Conservation (phyloP, 108 stramenopile genomes). For the Skeletonema costatum region DNA sequence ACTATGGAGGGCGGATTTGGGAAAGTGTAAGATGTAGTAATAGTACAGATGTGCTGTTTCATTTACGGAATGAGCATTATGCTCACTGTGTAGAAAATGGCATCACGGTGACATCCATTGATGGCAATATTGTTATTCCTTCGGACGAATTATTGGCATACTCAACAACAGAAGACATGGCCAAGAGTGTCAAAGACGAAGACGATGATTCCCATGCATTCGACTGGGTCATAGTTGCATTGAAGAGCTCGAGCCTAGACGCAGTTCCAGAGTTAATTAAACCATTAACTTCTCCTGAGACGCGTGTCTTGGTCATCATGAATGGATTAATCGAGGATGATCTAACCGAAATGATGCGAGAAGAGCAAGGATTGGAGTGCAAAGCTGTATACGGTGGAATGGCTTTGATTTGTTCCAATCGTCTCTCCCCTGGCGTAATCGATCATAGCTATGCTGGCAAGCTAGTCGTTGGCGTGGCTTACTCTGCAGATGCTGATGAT, state of each 20-base stretch:
- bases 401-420: slow-evolving; percentile 54
- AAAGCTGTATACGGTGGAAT: slow-evolving; percentile 65
- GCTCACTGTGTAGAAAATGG: slow-evolving; percentile 55
- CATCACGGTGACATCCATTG: slow-evolving; percentile 57
- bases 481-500: slow-evolving; percentile 39
- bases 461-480: slow-evolving; percentile 35
- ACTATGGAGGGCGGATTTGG: slow-evolving; percentile 62
- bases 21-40: slow-evolving; percentile 44
- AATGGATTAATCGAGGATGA: slow-evolving; percentile 89
- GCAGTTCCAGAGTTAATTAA: slow-evolving; percentile 59
- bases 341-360: slow-evolving; percentile 41
- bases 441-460: slow-evolving; percentile 63
- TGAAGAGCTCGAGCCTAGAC: slow-evolving; percentile 69
- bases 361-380: slow-evolving; percentile 6
- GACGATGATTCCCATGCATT: slow-evolving; percentile 48
- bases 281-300: slow-evolving; percentile 60
- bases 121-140: slow-evolving; percentile 76
- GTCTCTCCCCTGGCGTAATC: slow-evolving; percentile 51
- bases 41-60: slow-evolving; percentile 65
- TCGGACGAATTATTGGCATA: slow-evolving; percentile 59
- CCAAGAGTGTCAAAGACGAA: slow-evolving; percentile 6
- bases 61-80: slow-evolving; percentile 73
- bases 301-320: slow-evolving; percentile 79
- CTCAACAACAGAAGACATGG: slow-evolving; percentile 44
- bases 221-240: slow-evolving; percentile 82